Conservation (phyloP, 345 rosid genomes). For the Bruguiera sexangula region DNA sequence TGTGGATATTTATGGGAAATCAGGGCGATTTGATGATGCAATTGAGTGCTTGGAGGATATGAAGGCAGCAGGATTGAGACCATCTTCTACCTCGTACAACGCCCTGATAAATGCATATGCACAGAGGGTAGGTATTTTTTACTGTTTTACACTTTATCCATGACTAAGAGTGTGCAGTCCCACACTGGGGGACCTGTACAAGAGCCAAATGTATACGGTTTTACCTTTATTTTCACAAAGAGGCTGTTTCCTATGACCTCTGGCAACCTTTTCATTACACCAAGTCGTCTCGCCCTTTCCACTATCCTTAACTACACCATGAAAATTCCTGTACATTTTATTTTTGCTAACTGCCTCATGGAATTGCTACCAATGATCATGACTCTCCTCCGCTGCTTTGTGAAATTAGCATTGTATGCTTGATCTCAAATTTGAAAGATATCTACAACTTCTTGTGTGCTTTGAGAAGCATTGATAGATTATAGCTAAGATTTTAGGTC, state of each 20-base stretch:
- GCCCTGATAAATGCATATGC: slow-evolving; percentile 97
- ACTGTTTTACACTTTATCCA: background rate
- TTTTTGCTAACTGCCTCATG: too few relatives aligned
- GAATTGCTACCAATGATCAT: too few relatives aligned
- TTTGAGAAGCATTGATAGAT: background rate
- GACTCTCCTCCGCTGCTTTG: too few relatives aligned
- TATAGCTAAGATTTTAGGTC: background rate
- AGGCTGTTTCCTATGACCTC: too few relatives aligned
- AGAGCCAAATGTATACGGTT: too few relatives aligned
- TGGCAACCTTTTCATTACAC: too few relatives aligned
- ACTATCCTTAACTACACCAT: too few relatives aligned
- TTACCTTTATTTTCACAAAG: too few relatives aligned
- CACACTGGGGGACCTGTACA: too few relatives aligned
- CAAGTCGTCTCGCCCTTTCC: too few relatives aligned
- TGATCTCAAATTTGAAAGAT: background rate
- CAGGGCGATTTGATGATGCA: slow-evolving; percentile 84
- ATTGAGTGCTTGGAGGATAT: slow-evolving; percentile 80
- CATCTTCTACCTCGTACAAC: slow-evolving; percentile 86
- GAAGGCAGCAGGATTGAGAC: slow-evolving; percentile 75
- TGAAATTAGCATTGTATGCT: background rate
- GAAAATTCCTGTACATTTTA: too few relatives aligned
- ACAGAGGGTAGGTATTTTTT: slow-evolving; percentile 82
- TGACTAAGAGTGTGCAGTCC: too few relatives aligned
- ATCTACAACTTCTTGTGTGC: background rate
- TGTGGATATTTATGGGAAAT: slow-evolving; percentile 77